phyloP scores from a whole-genome alignment of 768 basidiomycete species.

The Suillus americanus region DNA sequence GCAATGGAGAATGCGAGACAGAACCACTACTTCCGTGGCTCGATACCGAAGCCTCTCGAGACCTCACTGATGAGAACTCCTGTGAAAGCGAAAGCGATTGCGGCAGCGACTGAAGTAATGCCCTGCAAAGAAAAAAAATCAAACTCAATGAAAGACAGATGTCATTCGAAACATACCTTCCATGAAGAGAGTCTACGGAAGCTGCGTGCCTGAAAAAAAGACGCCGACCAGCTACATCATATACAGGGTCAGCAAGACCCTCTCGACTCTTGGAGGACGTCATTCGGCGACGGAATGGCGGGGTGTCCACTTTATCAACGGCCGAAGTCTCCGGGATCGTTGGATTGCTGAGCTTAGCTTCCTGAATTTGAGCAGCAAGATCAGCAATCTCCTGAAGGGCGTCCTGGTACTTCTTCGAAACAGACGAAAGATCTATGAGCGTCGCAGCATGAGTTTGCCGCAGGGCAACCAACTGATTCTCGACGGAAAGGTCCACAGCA shows the following conservation, averaged over 20 bases:
- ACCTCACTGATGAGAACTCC: slow-evolving; percentile 89
- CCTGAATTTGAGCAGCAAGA: slow-evolving; percentile 86
- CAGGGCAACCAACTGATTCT: slow-evolving; percentile 69
- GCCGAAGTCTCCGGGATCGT: slow-evolving; percentile 40
- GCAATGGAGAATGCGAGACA: slow-evolving; percentile 59
- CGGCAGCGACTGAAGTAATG: slow-evolving; percentile 91
- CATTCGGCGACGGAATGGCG: slow-evolving; percentile 52
- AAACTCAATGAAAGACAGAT: slow-evolving; percentile 16
- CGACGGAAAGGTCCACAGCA: slow-evolving; percentile 40
- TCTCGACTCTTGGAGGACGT: slow-evolving; percentile 52
- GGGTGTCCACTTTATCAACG: slow-evolving; percentile 43
- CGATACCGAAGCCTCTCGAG: slow-evolving; percentile 80
- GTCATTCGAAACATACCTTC: slow-evolving; percentile 52
- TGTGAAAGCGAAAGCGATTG: slow-evolving; percentile 96
- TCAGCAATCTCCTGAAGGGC: slow-evolving; percentile 92
- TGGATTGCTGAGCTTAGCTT: slow-evolving; percentile 68
- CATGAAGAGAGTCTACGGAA: slow-evolving; percentile 85
- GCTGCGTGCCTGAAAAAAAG: slow-evolving; percentile 88
- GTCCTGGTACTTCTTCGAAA: slow-evolving; percentile 83
- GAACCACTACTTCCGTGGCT: slow-evolving; percentile 70
- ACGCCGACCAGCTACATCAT: slow-evolving; percentile 56
- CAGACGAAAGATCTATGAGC: slow-evolving; percentile 72
- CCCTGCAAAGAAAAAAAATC: slow-evolving; percentile 46
- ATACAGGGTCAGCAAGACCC: slow-evolving; percentile 34
- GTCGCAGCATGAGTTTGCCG: slow-evolving; percentile 82